A percentile compares a stretch with the other conserved stretches of the same genome.
Conservation (phyloP, 768 basidiomycete species). For the Hypsizygus marmoreus region DNA sequence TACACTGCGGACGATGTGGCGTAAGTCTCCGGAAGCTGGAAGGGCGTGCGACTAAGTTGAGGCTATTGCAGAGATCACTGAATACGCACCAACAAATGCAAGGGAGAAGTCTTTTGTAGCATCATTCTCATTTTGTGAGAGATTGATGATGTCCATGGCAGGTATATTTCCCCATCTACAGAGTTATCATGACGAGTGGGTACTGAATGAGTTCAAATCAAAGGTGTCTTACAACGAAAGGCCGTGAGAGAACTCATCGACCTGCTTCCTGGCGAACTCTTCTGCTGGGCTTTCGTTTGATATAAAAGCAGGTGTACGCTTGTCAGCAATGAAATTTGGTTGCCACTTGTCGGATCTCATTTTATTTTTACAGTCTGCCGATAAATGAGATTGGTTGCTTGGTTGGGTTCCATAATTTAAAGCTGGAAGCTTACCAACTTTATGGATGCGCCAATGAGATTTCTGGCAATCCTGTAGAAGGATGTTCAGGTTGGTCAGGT, state of each 20-base stretch:
- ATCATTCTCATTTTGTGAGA: constrained; percentile 29
- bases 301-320: constrained; percentile 21
- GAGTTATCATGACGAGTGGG: not conserved
- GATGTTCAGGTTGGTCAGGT: not conserved
- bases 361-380: constrained; percentile 1
- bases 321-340: constrained; percentile 13
- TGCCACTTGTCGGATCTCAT: constrained; percentile 5
- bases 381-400: not conserved
- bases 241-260: constrained; percentile 16
- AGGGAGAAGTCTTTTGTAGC: constrained; percentile 22
- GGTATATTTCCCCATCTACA: constrained; percentile 34
- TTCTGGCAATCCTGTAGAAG: constrained; percentile 1
- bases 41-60: not conserved
- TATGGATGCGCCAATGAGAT: constrained; percentile 3
- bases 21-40: constrained; percentile 53
- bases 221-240: constrained; percentile 19
- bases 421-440: no score
- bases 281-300: not conserved
- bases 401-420: no score
- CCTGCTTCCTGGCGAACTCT: not conserved
- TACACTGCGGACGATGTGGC: constrained; percentile 43
- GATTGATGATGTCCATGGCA: constrained; percentile 28
- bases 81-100: constrained; percentile 26
- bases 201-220: not conserved
- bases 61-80: not conserved